Evolutionary conservation across 805 yeast species (phyloP).

Genomic region (Suhomyces sp.): DNA sequence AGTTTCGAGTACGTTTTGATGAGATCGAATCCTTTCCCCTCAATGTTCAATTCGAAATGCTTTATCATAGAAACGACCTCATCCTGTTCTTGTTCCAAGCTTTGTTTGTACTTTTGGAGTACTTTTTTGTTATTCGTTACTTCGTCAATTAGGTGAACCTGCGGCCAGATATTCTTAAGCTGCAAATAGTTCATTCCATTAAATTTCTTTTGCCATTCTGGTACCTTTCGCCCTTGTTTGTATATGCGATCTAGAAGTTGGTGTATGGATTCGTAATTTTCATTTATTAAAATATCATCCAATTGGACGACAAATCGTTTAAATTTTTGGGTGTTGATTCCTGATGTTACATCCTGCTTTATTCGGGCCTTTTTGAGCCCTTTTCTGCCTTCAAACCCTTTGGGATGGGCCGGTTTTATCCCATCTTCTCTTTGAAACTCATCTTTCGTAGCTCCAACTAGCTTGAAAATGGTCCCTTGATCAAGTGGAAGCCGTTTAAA

Average conservation of each 20-base stretch:
- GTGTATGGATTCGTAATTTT: constrained; percentile 24
- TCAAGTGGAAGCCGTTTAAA: constrained; percentile 34
- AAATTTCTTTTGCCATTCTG: constrained; percentile 24
- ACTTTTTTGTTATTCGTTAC: constrained; percentile 14
- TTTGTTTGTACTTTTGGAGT: constrained; percentile 15
- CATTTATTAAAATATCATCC: constrained; percentile 29
- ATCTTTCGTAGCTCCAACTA: constrained; percentile 1
- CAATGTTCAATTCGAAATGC: constrained; percentile 12
- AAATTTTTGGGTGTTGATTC: too few relatives aligned
- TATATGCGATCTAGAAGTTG: constrained; percentile 29
- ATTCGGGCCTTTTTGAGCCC: too few relatives aligned
- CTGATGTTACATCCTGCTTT: too few relatives aligned
- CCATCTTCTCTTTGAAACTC: too few relatives aligned
- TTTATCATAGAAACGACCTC: constrained; percentile 14
- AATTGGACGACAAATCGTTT: too few relatives aligned
- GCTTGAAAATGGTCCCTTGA: constrained; percentile 4
- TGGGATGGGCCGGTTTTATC: too few relatives aligned
- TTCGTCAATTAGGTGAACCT: constrained; percentile 32
- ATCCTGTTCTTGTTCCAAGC: constrained; percentile 13
- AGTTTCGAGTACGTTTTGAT: too few relatives aligned
- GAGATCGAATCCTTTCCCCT: too few relatives aligned
- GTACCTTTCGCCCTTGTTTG: constrained; percentile 14
- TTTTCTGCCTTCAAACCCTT: too few relatives aligned
- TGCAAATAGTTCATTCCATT: constrained; percentile 17
- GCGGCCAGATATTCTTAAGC: constrained; percentile 33